A percentile compares a stretch with the other conserved stretches of the same genome.
Evolutionary conservation across 2,329 filamentous ascomycete species (phyloP).

Genomic region (Talaromyces sp.): DNA sequence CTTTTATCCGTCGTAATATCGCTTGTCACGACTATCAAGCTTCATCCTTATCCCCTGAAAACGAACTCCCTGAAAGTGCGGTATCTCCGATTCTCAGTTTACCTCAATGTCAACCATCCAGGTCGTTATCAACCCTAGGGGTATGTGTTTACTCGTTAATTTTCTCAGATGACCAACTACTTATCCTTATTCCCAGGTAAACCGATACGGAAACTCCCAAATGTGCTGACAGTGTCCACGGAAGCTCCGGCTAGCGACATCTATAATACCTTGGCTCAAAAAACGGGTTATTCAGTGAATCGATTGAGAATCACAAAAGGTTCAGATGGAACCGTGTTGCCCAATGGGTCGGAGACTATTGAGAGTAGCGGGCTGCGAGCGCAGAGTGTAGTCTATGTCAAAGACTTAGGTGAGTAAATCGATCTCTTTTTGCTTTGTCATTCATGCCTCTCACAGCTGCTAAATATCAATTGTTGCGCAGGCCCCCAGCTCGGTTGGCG

Average conservation of each 20-base stretch:
- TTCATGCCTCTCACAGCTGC: background rate
- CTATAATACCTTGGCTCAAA: conserved; percentile 52
- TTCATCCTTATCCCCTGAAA: background rate
- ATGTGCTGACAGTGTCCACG: conserved; percentile 49
- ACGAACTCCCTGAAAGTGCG: background rate
- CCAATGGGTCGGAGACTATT: conserved; percentile 50
- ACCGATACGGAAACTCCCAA: conserved; percentile 57
- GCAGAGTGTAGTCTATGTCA: conserved; percentile 68
- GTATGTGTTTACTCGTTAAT: conserved; percentile 23
- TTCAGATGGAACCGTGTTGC: conserved; percentile 55
- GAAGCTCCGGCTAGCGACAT: conserved; percentile 52
- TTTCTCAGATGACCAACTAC: background rate
- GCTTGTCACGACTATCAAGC: background rate
- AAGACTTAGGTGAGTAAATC: conserved; percentile 73
- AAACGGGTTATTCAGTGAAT: conserved; percentile 53
- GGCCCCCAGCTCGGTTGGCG: conserved; percentile 87
- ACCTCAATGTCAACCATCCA: conserved; percentile 17
- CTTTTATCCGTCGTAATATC: background rate
- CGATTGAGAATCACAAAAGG: conserved; percentile 61
- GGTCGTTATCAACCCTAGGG: conserved; percentile 29
- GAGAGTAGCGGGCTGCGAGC: conserved; percentile 54
- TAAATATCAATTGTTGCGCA: conserved; percentile 33
- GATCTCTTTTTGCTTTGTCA: background rate
- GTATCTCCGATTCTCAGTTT: background rate
- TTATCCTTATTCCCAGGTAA: conserved; percentile 45